Evolutionary conservation across 768 basidiomycete species (phyloP).

Genomic region (Leccinum rimulosum): DNA sequence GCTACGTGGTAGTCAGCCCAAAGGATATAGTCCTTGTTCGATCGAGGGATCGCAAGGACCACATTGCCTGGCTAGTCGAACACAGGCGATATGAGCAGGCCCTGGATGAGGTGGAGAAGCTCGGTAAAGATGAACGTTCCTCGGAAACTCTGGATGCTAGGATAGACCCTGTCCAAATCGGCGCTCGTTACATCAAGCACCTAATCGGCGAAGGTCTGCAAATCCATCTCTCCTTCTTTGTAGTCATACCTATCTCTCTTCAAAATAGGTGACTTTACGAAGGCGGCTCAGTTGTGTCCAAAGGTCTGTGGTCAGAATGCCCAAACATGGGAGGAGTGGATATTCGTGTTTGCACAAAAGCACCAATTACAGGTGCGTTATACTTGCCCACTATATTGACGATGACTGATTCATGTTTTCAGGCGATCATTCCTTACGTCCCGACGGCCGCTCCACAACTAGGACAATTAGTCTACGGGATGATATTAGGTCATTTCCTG

Average conservation of each 20-base stretch:
- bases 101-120: constrained; percentile 70
- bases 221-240: neutral
- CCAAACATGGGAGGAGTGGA: constrained; percentile 94
- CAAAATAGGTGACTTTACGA: constrained; percentile 56
- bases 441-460: constrained; percentile 82
- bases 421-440: constrained; percentile 88
- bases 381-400: neutral
- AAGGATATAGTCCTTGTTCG: constrained; percentile 84
- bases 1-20: constrained; percentile 85
- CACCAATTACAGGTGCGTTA: constrained; percentile 68
- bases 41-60: constrained; percentile 84
- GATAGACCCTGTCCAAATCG: constrained; percentile 67
- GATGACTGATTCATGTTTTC: constrained; percentile 1
- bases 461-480: constrained; percentile 86
- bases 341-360: constrained; percentile 84
- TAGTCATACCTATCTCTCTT: neutral
- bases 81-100: constrained; percentile 86
- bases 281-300: constrained; percentile 80
- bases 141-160: constrained; percentile 37
- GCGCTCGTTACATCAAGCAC: constrained; percentile 82
- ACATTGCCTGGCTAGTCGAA: constrained; percentile 91
- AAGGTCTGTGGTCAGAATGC: constrained; percentile 81
- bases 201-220: constrained; percentile 73
- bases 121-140: constrained; percentile 33
- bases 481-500: constrained; percentile 88